A percentile compares a stretch with the other conserved stretches of the same genome.
These are phyloP conservation scores for Neopestalotiopsis rosae DNA, from an alignment of 2,329 filamentous ascomycete species.

Conservation along the genomic window DNA sequence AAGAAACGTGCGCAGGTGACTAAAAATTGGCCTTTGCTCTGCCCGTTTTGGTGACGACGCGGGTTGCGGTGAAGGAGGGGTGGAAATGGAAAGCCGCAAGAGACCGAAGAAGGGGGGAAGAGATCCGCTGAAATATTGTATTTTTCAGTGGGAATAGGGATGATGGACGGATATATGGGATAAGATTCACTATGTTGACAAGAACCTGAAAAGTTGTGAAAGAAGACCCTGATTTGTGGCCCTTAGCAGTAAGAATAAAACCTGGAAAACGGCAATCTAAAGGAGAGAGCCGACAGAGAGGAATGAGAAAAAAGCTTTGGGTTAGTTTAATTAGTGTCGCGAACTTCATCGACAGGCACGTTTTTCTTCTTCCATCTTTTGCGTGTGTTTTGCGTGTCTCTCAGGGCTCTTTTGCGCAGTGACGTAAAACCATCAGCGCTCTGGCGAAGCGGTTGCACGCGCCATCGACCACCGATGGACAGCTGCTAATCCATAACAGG, in stretches of 20 bases:
- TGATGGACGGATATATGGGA: neutral
- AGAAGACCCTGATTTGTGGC: neutral
- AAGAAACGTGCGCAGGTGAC: neutral
- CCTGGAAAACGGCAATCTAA: neutral
- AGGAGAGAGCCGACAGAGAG: neutral
- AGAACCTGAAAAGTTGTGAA: neutral
- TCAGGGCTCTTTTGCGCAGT: neutral
- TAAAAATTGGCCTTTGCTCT: neutral
- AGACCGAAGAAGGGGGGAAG: neutral
- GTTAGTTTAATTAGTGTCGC: conserved; percentile 1
- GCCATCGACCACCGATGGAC: neutral
- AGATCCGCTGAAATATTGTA: neutral
- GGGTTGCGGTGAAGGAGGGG: neutral
- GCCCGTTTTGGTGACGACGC: neutral
- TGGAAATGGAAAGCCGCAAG: neutral
- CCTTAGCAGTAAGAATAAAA: neutral
- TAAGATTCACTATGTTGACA: too few relatives aligned
- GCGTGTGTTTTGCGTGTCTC: too few relatives aligned
- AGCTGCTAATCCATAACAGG: conserved; percentile 3
- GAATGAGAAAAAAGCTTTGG: neutral
- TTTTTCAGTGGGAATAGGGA: neutral
- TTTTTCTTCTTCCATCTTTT: neutral
- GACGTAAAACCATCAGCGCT: neutral
- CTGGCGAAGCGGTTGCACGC: neutral
- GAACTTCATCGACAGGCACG: neutral